Evolutionary conservation across 1,284 basidiomycete species (phyloP).

Genomic region (Cutaneotrichosporon cavernicola): DNA sequence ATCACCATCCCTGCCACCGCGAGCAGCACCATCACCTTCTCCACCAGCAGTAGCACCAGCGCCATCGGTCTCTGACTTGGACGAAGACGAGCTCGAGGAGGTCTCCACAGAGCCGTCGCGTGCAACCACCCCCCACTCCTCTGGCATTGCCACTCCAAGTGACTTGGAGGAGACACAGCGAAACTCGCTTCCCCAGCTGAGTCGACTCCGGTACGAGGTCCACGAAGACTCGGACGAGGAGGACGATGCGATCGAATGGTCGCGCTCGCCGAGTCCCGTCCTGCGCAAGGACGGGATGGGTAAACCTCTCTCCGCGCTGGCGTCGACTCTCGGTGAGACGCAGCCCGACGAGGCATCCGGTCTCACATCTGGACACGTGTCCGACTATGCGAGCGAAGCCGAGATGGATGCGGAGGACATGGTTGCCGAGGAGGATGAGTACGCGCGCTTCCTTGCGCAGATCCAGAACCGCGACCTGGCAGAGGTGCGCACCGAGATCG

Average conservation of each 20-base stretch:
- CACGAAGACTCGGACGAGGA: slow-evolving; percentile 33
- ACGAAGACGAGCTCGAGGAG: slow-evolving; percentile 31
- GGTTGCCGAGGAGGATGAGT: slow-evolving; percentile 82
- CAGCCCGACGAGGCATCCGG: neutral
- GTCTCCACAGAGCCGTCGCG: neutral
- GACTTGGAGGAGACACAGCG: slow-evolving; percentile 1
- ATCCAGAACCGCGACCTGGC: slow-evolving; percentile 80
- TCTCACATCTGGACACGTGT: neutral
- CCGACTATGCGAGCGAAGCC: slow-evolving; percentile 47
- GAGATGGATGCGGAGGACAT: slow-evolving; percentile 66
- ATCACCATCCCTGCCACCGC: slow-evolving; percentile 1
- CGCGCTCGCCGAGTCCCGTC: slow-evolving; percentile 45
- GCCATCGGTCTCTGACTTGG: slow-evolving; percentile 16
- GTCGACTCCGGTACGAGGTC: neutral
- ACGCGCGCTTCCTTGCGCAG: slow-evolving; percentile 84
- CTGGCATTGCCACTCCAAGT: neutral
- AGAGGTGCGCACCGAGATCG: slow-evolving; percentile 80
- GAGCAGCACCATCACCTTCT: neutral
- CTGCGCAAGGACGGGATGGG: slow-evolving; percentile 13
- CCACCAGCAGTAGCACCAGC: neutral
- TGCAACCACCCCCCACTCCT: neutral
- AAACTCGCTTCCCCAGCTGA: neutral
- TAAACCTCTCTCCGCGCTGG: neutral
- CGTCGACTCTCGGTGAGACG: slow-evolving; percentile 2
- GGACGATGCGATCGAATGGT: slow-evolving; percentile 45